These are phyloP conservation scores for Nakazawaea wyomingensis DNA, from an alignment of 805 yeast species.

Conservation along the genomic window DNA sequence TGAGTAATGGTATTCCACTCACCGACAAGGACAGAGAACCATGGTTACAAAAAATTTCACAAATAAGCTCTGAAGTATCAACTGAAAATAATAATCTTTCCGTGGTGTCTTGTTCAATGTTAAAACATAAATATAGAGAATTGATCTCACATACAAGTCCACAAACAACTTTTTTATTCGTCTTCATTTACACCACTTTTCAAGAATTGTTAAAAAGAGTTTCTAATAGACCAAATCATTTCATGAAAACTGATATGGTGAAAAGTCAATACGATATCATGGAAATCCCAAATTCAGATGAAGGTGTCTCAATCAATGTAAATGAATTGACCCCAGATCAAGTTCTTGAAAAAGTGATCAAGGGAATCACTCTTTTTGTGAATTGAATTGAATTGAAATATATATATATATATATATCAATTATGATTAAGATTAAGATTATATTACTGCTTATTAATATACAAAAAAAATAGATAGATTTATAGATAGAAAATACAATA, in stretches of 20 bases:
- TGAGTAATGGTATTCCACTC: slow-evolving; percentile 76
- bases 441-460: no score
- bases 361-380: background rate
- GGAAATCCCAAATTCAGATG: slow-evolving; percentile 56
- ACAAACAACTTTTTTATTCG: slow-evolving; percentile 38
- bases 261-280: slow-evolving; percentile 69
- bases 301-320: slow-evolving; percentile 15
- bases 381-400: background rate
- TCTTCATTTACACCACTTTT: slow-evolving; percentile 62
- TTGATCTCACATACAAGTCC: slow-evolving; percentile 37
- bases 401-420: no score
- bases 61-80: slow-evolving; percentile 34
- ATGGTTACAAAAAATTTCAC: slow-evolving; percentile 63
- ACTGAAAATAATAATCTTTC: slow-evolving; percentile 24
- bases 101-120: slow-evolving; percentile 80
- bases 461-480: no score
- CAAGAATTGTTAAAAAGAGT: slow-evolving; percentile 62
- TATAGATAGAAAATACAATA: no score
- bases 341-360: slow-evolving; percentile 1
- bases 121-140: slow-evolving; percentile 71
- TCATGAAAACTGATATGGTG: slow-evolving; percentile 84
- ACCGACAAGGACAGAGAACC: slow-evolving; percentile 90
- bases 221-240: slow-evolving; percentile 64
- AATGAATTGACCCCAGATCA: background rate
- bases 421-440: no score